Evolutionary conservation across 2,329 filamentous ascomycete genomes (phyloP), one percentile per base, ranked within the genome.

Genomic region (Pestalotiopsis sp.): DNA sequence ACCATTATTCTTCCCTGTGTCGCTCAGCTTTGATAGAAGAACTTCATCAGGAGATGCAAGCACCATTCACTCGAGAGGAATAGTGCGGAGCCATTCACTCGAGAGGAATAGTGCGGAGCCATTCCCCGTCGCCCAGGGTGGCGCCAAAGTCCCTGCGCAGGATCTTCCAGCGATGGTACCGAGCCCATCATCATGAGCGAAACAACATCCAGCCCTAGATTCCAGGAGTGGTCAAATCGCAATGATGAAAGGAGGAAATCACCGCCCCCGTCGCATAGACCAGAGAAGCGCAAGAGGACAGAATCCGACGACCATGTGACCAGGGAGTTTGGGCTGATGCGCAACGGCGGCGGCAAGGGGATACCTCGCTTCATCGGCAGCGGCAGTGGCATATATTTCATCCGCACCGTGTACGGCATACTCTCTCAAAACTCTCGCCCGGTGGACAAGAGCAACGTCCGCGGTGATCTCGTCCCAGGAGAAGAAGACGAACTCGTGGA

Each of bases 381-480:
- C 65, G 84, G 85, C 17, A 88, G 86, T 69, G 87, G 87, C 1
- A 88, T 89, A n/a, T 83, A 88, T 72, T 89, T 89, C 72, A 85
- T 89, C 41, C 83, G 85, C 5, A 84, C 84, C 23, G 87, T 89
- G 1, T 87, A 87, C 57, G 77, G 83, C 39, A 82, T 85, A 1
- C 80, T 89, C 38, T 77, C 82, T 2, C 78, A 72, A 56, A 70
- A 73, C 45, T 66, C 71, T 66, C 68, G 66, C 61, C 68, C 73
- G 66, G 74, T 78, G 64, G 74, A 77, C 45, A 76, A 76, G 17
- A 75, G 72, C 5, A 76, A 77, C 65, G 71, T 77, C 45, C 74
- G 76, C 66, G 77, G 76, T 72, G 81, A 82, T 68, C 80, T 87
- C 9, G 86, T 89, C 3, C 87, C 87, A 0, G 87, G 87, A 1